Evolutionary conservation across 306 rosid species (phyloP), one percentile per base, ranked within the genome.

Genomic region (Medicago lupulina): DNA sequence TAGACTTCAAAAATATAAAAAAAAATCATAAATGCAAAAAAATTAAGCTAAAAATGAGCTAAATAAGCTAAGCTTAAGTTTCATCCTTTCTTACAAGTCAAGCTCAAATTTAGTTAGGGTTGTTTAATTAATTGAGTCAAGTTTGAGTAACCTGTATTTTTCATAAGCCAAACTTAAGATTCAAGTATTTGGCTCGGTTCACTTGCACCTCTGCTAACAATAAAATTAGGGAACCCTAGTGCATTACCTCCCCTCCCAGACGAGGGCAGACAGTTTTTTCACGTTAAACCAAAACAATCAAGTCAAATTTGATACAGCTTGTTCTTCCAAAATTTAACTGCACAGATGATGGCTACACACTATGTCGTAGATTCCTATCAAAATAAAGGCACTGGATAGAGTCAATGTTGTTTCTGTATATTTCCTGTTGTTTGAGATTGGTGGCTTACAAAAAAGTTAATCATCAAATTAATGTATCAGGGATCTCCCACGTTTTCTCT

Each of bases 401-500:
- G 51, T 62, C 13, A 28, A 54, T 54, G 38, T 44, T 73, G 39
- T 65, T 59, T 57, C 69, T 17, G 38, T 59, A 39, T 41, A 67
- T 44, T 68, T 67, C 28, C 50, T 70, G 70, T 58, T 44, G 66
- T 66, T 76, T 54, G 36, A 76, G 57, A 53, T 64, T 46, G 70
- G 25, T 58, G 50, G 64, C 9, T 71, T 72, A 53, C 71, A 39
- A 53, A 25, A 54, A 16, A 41, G 74, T 72, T 25, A 68, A 60
- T 67, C 49, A n/a, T 73, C 16, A 44, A 34, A 18, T 73, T 66
- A 58, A 21, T 19, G 13, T 19, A 49, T 16, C 38, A 15, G 21
- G 55, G 39, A 23, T 67, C 60, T 44, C 3, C 50, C 21, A 36
- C 53, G 12, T 61, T 7, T 28, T 28, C 31, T 28, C n/a, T 62